Conservation (phyloP, 441 rosid species). For the Gossypium lobatum region DNA sequence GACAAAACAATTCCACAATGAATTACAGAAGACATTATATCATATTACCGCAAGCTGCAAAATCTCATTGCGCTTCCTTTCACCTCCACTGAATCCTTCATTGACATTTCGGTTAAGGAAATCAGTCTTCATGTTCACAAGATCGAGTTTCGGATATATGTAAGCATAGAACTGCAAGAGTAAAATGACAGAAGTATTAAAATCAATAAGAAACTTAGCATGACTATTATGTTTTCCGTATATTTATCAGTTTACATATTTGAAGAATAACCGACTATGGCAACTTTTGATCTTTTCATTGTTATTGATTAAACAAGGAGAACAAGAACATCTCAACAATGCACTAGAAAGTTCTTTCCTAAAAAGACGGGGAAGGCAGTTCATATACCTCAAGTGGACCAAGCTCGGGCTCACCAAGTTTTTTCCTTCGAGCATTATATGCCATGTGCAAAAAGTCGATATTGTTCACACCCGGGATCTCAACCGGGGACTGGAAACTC, state of each 20-base stretch:
- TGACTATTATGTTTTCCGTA: background rate
- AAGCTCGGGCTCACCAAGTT: slow-evolving; percentile 76
- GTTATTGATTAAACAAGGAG: background rate
- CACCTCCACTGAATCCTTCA: slow-evolving; percentile 99
- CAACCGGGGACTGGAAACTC: slow-evolving; percentile 95
- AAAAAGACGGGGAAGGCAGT: background rate
- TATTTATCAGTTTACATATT: background rate
- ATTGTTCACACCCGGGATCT: slow-evolving; percentile 91
- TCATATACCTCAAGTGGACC: slow-evolving; percentile 70
- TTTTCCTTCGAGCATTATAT: slow-evolving; percentile 74
- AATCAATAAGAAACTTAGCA: slow-evolving; percentile 1
- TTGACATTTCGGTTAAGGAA: slow-evolving; percentile 93
- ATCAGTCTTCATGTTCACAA: slow-evolving; percentile 84
- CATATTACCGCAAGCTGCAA: slow-evolving; percentile 80
- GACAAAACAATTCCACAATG: slow-evolving; percentile 1
- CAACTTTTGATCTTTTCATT: background rate
- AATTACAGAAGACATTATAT: background rate
- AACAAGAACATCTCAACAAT: background rate
- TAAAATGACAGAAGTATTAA: slow-evolving; percentile 12
- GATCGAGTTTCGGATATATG: slow-evolving; percentile 67
- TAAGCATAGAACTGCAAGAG: slow-evolving; percentile 73
- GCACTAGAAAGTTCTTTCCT: background rate
- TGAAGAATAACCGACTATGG: background rate
- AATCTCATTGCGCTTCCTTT: slow-evolving; percentile 93
- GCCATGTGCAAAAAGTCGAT: slow-evolving; percentile 90